phyloP scores from a whole-genome alignment of 371 early-diverging fungal genomes.

The Lichtheimia hyalospora region DNA sequence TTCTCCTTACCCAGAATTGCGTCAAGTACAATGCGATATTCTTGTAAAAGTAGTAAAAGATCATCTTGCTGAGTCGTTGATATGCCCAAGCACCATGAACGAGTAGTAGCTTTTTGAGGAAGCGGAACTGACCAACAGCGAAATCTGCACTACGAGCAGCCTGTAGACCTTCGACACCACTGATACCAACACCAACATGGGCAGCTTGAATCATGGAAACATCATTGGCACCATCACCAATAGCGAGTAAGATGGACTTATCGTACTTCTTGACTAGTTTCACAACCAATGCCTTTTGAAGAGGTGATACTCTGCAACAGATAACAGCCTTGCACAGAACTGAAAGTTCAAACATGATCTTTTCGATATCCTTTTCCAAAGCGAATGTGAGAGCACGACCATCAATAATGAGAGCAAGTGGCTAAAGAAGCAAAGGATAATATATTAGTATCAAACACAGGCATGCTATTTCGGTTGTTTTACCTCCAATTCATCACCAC shows the following conservation, averaged over 20 bases:
- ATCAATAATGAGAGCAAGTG: constrained; percentile 73
- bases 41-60: constrained; percentile 93
- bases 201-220: constrained; percentile 98
- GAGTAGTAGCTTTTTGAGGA: constrained; percentile 82
- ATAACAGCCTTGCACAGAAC: constrained; percentile 83
- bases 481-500: constrained; percentile 63
- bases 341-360: constrained; percentile 74
- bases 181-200: constrained; percentile 96
- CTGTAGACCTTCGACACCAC: constrained; percentile 96
- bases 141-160: constrained; percentile 97
- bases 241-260: constrained; percentile 80
- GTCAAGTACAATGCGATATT: constrained; percentile 96
- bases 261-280: constrained; percentile 80
- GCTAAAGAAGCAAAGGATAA: constrained; percentile 27
- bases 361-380: constrained; percentile 69
- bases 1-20: constrained; percentile 86
- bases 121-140: constrained; percentile 93
- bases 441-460: not conserved
- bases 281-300: constrained; percentile 94
- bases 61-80: constrained; percentile 84
- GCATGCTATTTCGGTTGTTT: not conserved
- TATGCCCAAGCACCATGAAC: constrained; percentile 97
- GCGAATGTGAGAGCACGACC: constrained; percentile 72
- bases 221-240: constrained; percentile 99
- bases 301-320: constrained; percentile 93